Evolutionary conservation across 441 rosid species (phyloP).

Genomic region (Raphanus hybrid): DNA sequence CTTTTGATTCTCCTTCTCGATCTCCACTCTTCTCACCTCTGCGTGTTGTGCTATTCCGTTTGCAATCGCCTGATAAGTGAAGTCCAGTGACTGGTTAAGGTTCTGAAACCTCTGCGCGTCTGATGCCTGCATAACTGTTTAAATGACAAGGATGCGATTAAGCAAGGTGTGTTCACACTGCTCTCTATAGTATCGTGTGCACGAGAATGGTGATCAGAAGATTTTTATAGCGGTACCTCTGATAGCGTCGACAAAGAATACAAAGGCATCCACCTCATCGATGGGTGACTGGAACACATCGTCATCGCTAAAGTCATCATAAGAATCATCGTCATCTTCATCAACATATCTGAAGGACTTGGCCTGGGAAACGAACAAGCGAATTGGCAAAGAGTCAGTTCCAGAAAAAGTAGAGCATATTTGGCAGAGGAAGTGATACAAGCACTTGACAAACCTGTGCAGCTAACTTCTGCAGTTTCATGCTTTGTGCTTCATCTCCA

Average conservation of each 20-base stretch:
- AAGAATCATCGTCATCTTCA: constrained; percentile 52
- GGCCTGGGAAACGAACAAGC: neutral
- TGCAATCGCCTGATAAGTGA: constrained; percentile 86
- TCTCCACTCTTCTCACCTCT: constrained; percentile 87
- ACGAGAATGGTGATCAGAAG: neutral
- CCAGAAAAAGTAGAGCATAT: neutral
- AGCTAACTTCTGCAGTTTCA: constrained; percentile 76
- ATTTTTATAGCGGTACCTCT: constrained; percentile 57
- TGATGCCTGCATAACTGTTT: constrained; percentile 73
- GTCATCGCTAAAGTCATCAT: constrained; percentile 90
- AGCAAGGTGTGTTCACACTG: constrained; percentile 6
- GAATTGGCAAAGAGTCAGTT: constrained; percentile 13
- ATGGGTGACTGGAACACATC: constrained; percentile 95
- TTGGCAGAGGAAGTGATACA: constrained; percentile 1
- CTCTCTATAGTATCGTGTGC: neutral
- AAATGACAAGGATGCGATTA: constrained; percentile 6
- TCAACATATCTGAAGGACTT: no score
- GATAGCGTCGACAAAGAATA: constrained; percentile 83
- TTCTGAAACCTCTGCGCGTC: constrained; percentile 83
- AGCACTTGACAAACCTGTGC: constrained; percentile 67
- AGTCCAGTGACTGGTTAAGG: constrained; percentile 81
- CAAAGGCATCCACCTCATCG: constrained; percentile 94
- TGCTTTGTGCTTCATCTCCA: constrained; percentile 91
- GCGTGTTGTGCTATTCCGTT: constrained; percentile 92
- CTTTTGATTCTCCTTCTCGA: constrained; percentile 87